Base-by-base conservation (phyloP, 129 eudicot species). In the Glebionis coronaria region DNA sequence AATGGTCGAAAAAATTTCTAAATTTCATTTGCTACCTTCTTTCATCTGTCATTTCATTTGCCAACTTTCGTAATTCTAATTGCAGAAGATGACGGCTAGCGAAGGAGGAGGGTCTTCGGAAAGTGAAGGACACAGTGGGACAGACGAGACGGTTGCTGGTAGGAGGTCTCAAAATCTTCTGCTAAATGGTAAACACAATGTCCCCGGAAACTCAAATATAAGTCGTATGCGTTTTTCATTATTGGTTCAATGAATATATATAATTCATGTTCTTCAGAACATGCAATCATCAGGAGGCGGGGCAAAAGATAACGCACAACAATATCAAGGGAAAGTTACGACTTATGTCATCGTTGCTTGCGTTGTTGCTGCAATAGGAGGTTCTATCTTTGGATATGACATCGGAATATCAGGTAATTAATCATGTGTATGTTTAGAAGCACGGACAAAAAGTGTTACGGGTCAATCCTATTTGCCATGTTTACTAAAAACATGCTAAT, bases 361-460 rank as follows among this genome's bases (percentile, higher is more conserved):
- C 77, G 72, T 91, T 55, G 85, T 91, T 72, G 97, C 97, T 53
- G 97, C 97, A 46, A 56, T 79, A 73, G 97, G 97, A 13, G 97
- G 97, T 4, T 80, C 97, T 0, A 78, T 88, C 63, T 91, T 91
- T 51, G 96, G 97, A 28, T 91, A 91, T 66, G 97, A 87, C 52
- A 85, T 88, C 55, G 97, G 97, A 25, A 87, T 90, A 57, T 87
- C 97, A 81, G 97, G 97, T 90, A 28, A 13, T 38, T 11, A 18
- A n/a, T n/a, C n/a, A n/a, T n/a, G n/a, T 52, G 23, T 2, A 6
- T 16, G 16, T 16, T 52, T 52, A 8, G 2, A 15, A 52, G 9
- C 57, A 52, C 21, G 12, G 57, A 5, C 3, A 52, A 15, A 52
- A 56, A 23, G 61, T 4, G 13, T 56, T 56, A 23, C 13, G 0